Base-by-base conservation (phyloP, 1,284 basidiomycete genomes). In the Laetiporus sulphureus region DNA sequence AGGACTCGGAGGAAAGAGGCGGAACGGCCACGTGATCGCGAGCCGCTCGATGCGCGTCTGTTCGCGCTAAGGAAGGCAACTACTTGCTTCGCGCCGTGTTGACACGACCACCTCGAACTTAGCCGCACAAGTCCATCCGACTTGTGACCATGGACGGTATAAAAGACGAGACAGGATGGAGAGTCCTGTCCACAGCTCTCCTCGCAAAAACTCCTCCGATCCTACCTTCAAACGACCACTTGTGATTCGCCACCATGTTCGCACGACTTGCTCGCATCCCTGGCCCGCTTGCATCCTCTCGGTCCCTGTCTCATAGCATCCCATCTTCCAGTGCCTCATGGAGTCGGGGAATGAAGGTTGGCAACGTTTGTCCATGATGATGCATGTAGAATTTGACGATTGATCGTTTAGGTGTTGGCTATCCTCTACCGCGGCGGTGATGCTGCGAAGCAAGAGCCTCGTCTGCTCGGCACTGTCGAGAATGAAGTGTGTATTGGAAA, bases 291-390 rank as follows among this genome's bases (percentile, higher is more conserved):
- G n/a, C n/a, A n/a, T n/a, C 25, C 13, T 27, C 25, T 13, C 25
- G 25, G 8, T 13, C 25, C 13, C 25, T 27, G 8, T 7, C 25
- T 13, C 25, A 13, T 27, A 13, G 25, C 34, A 8, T 23, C 25
- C 13, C 25, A 13, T 8, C 25, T 41, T 38, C 5, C 45, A 88
- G 79, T 7, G 8, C 25, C 25, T 27, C 25, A 13, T 27, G 8
- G 25, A 13, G 8, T 27, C 25, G 25, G 7, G 25, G 25, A 8
- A 27, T 27, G 25, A 27, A 27, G 25, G 25, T n/a, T n/a, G n/a
- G n/a, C n/a, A n/a, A n/a, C n/a, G n/a, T n/a, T n/a, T n/a, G n/a
- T n/a, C n/a, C n/a, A n/a, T n/a, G n/a, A n/a, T n/a, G n/a, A n/a
- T n/a, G n/a, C n/a, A n/a, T n/a, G n/a, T n/a, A 79, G n/a, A n/a